Evolutionary conservation across 2,329 filamentous ascomycete species (phyloP).

Genomic region (Talaromyces pinophilus): DNA sequence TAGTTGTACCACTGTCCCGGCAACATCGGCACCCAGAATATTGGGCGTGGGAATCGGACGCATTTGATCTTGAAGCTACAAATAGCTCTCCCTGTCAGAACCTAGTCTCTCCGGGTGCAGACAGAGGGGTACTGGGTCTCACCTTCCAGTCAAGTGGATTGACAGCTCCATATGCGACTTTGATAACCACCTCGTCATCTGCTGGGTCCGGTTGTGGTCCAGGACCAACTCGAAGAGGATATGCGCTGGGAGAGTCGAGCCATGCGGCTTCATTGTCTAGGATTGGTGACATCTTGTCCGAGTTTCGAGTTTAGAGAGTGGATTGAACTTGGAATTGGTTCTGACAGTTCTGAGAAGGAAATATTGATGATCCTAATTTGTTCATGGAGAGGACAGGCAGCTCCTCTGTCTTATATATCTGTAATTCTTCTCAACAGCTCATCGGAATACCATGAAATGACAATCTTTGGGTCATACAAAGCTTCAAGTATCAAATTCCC

Average conservation of each 20-base stretch:
- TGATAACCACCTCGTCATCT: conserved; percentile 22
- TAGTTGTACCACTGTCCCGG: conserved; percentile 49
- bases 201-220: conserved; percentile 21
- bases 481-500: not conserved
- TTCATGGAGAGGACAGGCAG: not conserved
- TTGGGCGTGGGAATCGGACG: conserved; percentile 31
- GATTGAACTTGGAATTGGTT: not conserved
- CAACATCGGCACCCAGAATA: conserved; percentile 45
- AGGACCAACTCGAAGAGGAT: conserved; percentile 18
- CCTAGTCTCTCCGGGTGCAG: not conserved
- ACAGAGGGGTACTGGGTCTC: not conserved
- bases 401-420: not conserved
- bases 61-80: conserved; percentile 2
- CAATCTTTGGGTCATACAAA: not conserved
- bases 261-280: conserved; percentile 23
- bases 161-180: conserved; percentile 20
- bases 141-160: conserved; percentile 25
- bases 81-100: not conserved
- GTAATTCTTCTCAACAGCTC: not conserved
- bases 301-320: conserved; percentile 27
- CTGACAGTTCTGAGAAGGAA: not conserved
- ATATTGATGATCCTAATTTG: not conserved
- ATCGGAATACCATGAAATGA: conserved; percentile 4
- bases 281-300: conserved; percentile 3
- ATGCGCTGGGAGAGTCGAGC: not conserved